phyloP scores from a whole-genome alignment of 208 protist species.

The Crithidia thermophila region DNA sequence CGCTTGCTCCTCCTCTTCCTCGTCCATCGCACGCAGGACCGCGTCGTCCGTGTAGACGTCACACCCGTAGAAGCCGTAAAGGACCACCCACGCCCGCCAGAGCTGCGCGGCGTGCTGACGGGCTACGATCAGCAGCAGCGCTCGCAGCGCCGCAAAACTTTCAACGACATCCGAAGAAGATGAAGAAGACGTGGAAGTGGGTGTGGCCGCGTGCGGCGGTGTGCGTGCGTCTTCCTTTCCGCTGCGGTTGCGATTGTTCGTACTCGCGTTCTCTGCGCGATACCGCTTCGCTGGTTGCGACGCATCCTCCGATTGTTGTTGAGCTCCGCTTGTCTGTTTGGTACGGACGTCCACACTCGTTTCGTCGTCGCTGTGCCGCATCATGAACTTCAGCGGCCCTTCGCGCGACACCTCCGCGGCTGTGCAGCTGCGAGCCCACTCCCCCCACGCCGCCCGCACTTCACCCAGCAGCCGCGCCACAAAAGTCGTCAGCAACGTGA shows the following conservation, averaged over 20 bases:
- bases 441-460: conserved; percentile 23
- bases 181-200: no score
- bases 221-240: no score
- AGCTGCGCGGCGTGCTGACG: conserved; percentile 15
- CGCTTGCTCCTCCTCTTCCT: conserved; percentile 13
- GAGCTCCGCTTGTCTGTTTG: no score
- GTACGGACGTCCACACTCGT: no score
- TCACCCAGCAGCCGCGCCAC: conserved; percentile 14
- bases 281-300: conserved; percentile 11
- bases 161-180: no score
- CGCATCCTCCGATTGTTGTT: not conserved
- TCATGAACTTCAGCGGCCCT: not conserved
- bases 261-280: not conserved
- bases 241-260: not conserved
- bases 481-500: conserved; percentile 9
- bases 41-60: conserved; percentile 25
- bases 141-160: conserved; percentile 7
- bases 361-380: not conserved
- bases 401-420: conserved; percentile 6
- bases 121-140: not conserved
- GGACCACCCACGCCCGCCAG: conserved; percentile 27
- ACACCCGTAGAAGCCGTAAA: conserved; percentile 27
- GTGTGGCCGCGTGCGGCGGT: no score
- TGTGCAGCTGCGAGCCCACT: conserved; percentile 13
- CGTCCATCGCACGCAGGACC: conserved; percentile 11